A percentile compares a stretch with the other conserved stretches of the same genome.
Conservation (phyloP, 371 early-diverging fungal genomes). For the Circinella umbellata region DNA sequence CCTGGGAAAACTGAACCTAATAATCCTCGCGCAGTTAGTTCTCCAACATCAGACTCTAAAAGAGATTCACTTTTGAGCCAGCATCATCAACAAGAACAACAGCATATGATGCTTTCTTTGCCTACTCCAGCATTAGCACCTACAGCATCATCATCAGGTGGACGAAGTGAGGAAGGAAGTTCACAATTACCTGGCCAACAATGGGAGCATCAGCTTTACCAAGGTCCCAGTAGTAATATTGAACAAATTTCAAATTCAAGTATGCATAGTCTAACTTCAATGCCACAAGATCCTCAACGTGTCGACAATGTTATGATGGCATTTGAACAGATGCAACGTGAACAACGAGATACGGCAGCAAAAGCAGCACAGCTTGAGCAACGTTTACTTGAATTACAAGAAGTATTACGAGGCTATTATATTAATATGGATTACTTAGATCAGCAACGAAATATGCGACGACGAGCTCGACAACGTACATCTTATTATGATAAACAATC, state of each 20-base stretch:
- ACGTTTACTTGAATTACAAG: conserved; percentile 41
- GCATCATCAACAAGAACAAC: not conserved
- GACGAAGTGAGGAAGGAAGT: not conserved
- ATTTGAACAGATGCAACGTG: conserved; percentile 12
- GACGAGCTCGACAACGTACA: conserved; percentile 1
- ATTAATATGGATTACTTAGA: conserved; percentile 45
- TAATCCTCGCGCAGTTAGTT: too few species aligned
- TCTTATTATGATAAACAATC: not conserved
- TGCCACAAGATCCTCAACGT: not conserved
- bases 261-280: not conserved
- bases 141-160: too few species aligned
- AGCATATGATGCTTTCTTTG: not conserved
- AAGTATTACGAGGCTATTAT: conserved; percentile 43
- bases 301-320: not conserved
- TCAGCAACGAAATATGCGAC: conserved; percentile 23
- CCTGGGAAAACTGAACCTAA: not conserved
- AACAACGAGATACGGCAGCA: conserved; percentile 6
- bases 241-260: not conserved
- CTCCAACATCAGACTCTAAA: too few species aligned
- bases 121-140: too few species aligned
- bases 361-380: conserved; percentile 25
- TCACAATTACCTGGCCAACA: not conserved
- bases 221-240: not conserved
- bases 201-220: too few species aligned
- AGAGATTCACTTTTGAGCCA: not conserved